Evolutionary conservation across 2,329 filamentous ascomycete genomes (phyloP).

Genomic region (Aspergillus caelatus): DNA sequence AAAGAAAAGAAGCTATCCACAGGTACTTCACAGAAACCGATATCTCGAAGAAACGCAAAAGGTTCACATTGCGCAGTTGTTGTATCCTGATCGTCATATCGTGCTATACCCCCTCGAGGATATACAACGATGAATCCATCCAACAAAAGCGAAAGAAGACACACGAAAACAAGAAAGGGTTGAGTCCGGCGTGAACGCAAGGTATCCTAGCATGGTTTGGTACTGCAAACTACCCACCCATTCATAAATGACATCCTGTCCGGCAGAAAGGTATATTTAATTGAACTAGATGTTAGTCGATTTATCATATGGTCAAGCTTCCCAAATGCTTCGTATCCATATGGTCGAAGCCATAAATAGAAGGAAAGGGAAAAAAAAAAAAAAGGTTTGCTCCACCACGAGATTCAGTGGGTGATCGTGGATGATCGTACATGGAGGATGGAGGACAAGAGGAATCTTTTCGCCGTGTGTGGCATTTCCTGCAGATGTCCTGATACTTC

Average conservation of each 20-base stretch:
- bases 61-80: constrained; percentile 1
- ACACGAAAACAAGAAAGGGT: background rate
- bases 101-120: constrained; percentile 7
- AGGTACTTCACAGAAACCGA: constrained; percentile 1
- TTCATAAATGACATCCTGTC: constrained; percentile 3
- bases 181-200: background rate
- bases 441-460: background rate
- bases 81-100: constrained; percentile 9
- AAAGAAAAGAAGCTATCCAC: constrained; percentile 6
- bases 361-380: constrained; percentile 2
- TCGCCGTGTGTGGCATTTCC: background rate
- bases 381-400: background rate
- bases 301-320: constrained; percentile 8
- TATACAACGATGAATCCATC: background rate
- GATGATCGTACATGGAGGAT: background rate
- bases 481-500: background rate
- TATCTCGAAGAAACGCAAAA: background rate
- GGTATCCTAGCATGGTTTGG: background rate
- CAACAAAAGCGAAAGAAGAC: constrained; percentile 10
- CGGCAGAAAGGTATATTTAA: constrained; percentile 7
- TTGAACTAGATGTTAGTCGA: background rate
- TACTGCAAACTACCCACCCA: background rate
- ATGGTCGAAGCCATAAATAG: constrained; percentile 5
- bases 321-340: background rate
- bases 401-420: background rate